phyloP scores from a whole-genome alignment of 768 basidiomycete species.

The Scleroderma bovista region DNA sequence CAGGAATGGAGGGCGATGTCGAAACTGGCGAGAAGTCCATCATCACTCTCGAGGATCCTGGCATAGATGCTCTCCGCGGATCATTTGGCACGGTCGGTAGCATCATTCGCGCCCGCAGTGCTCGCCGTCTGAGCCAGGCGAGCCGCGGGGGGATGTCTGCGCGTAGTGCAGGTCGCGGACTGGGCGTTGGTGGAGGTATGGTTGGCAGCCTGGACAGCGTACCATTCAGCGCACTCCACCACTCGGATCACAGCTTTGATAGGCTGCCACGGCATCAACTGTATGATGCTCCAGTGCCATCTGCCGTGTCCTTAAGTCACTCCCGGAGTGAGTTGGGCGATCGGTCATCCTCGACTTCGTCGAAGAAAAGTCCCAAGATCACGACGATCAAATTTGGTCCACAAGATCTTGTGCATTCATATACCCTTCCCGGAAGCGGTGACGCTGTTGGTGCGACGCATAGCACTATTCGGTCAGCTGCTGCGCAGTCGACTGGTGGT shows the following conservation, averaged over 20 bases:
- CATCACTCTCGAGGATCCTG: constrained; percentile 76
- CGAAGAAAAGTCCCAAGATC: constrained; percentile 28
- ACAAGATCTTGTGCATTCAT: constrained; percentile 71
- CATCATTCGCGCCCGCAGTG: constrained; percentile 70
- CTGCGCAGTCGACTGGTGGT: constrained; percentile 15
- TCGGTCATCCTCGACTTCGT: constrained; percentile 29
- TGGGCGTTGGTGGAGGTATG: constrained; percentile 24
- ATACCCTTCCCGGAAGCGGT: constrained; percentile 52
- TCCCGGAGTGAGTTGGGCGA: constrained; percentile 32
- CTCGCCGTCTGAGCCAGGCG: constrained; percentile 46
- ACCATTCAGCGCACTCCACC: constrained; percentile 19
- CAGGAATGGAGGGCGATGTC: constrained; percentile 13
- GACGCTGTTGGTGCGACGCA: constrained; percentile 38
- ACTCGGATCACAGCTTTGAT: constrained; percentile 32
- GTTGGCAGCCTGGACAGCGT: constrained; percentile 20
- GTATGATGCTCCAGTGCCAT: constrained; percentile 82
- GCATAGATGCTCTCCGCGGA: constrained; percentile 87
- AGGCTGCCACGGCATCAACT: constrained; percentile 77
- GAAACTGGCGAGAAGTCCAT: constrained; percentile 61
- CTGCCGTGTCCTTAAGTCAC: not conserved
- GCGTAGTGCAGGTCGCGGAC: constrained; percentile 12
- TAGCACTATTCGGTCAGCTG: constrained; percentile 36
- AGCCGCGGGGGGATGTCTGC: constrained; percentile 26
- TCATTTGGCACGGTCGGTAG: constrained; percentile 89
- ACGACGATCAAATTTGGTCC: constrained; percentile 75